These are phyloP conservation scores for Neopestalotiopsis rosae DNA, from an alignment of 2,329 filamentous ascomycete species.

Conservation along the genomic window DNA sequence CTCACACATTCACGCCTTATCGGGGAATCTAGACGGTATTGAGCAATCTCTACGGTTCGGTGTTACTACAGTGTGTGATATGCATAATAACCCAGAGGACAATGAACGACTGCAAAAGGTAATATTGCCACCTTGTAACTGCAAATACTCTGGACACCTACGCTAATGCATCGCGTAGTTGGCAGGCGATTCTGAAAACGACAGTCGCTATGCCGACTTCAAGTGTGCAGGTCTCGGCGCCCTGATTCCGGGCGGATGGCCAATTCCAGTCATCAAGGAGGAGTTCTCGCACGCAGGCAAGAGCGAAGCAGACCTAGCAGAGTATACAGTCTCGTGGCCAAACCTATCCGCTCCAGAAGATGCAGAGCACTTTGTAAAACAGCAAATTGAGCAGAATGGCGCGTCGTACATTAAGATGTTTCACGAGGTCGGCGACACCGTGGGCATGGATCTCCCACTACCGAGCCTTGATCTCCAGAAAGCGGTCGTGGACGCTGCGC, in stretches of 20 bases:
- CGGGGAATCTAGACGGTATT: conserved; percentile 38
- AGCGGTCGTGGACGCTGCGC: conserved; percentile 45
- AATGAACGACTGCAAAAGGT: conserved; percentile 25
- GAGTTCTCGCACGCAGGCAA: conserved; percentile 24
- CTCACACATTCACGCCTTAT: conserved; percentile 52
- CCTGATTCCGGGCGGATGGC: conserved; percentile 58
- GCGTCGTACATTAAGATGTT: conserved; percentile 58
- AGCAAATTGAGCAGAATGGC: conserved; percentile 32
- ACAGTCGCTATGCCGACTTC: conserved; percentile 42
- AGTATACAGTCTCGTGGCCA: neutral
- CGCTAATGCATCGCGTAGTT: neutral
- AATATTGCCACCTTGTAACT: neutral
- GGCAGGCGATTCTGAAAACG: neutral
- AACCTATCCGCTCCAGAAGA: neutral
- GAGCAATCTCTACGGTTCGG: conserved; percentile 53
- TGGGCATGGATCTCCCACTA: conserved; percentile 42
- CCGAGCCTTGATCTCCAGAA: conserved; percentile 50
- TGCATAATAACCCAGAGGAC: conserved; percentile 46
- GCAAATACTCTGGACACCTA: neutral
- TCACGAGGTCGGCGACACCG: conserved; percentile 50
- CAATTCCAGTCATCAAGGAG: conserved; percentile 37
- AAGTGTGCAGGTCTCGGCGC: conserved; percentile 54
- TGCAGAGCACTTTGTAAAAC: neutral
- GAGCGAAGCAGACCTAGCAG: neutral
- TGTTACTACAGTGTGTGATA: conserved; percentile 56